Conservation (phyloP, 176 grass and related monocot genomes). For the Pontederia paniculata region DNA sequence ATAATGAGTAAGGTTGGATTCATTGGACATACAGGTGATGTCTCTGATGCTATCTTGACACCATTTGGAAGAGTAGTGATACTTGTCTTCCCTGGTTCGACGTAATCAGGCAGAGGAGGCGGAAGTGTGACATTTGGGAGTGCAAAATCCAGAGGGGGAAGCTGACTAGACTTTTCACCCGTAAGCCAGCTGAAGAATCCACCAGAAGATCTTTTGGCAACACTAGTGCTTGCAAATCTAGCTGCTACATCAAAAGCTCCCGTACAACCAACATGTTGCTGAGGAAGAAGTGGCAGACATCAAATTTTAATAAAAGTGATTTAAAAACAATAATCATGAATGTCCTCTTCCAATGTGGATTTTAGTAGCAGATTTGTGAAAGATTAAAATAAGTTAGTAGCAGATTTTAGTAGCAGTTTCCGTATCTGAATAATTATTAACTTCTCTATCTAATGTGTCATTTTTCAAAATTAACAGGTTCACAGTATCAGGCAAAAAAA, state of each 20-base stretch:
- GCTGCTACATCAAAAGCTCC: slow-evolving; percentile 17
- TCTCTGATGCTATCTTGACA: slow-evolving; percentile 52
- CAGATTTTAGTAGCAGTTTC: no score
- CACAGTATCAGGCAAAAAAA: no score
- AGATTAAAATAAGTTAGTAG: neutral
- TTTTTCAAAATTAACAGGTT: no score
- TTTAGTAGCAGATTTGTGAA: neutral
- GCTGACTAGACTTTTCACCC: slow-evolving; percentile 32
- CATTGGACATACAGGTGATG: slow-evolving; percentile 29
- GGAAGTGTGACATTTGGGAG: slow-evolving; percentile 33
- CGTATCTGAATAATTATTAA: no score
- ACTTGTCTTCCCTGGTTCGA: slow-evolving; percentile 45
- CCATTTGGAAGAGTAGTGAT: slow-evolving; percentile 75
- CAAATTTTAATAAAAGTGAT: neutral
- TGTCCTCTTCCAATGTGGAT: neutral
- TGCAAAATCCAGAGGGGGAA: slow-evolving; percentile 43
- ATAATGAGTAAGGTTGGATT: slow-evolving; percentile 3
- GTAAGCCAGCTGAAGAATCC: slow-evolving; percentile 51
- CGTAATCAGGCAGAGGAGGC: slow-evolving; percentile 43
- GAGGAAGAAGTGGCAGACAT: neutral
- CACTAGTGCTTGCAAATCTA: slow-evolving; percentile 57
- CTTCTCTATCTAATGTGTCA: no score
- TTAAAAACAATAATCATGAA: neutral
- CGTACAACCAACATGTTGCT: neutral
- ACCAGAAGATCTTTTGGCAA: slow-evolving; percentile 40